Conservation (phyloP, 2,329 filamentous ascomycete genomes). For the Colletotrichum musae region DNA sequence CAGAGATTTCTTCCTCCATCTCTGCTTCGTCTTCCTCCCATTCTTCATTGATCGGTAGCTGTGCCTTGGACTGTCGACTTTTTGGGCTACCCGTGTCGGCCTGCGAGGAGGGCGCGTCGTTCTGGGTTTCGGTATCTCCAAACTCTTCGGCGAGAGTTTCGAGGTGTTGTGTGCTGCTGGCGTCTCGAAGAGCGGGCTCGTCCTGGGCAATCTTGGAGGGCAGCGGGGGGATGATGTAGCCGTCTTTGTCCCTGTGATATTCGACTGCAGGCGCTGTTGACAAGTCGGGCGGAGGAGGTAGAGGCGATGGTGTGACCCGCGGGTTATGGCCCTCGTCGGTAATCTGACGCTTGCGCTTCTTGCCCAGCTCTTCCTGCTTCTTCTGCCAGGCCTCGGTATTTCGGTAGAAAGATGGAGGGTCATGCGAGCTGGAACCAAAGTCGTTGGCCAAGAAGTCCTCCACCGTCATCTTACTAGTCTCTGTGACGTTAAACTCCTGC, state of each 20-base stretch:
- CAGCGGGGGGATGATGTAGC: constrained; percentile 41
- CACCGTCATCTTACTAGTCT: constrained; percentile 87
- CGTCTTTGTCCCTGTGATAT: constrained; percentile 42
- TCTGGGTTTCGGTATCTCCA: constrained; percentile 27
- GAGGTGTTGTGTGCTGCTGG: constrained; percentile 34
- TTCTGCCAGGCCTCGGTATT: constrained; percentile 72
- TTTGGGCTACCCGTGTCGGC: constrained; percentile 7
- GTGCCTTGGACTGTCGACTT: constrained; percentile 51
- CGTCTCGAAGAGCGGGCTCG: constrained; percentile 35
- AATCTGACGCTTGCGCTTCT: constrained; percentile 62
- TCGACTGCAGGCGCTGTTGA: constrained; percentile 45
- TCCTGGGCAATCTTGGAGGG: constrained; percentile 37
- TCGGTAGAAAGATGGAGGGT: constrained; percentile 87
- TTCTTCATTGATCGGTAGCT: constrained; percentile 72
- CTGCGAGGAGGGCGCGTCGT: constrained; percentile 12
- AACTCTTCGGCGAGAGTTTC: constrained; percentile 39
- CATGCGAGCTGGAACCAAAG: constrained; percentile 71
- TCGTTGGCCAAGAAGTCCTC: constrained; percentile 84
- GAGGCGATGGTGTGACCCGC: constrained; percentile 34
- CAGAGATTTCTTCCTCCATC: constrained; percentile 79
- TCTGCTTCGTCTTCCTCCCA: constrained; percentile 75
- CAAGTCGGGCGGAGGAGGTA: constrained; percentile 41
- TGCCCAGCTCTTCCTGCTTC: constrained; percentile 64
- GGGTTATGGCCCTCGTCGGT: constrained; percentile 50
- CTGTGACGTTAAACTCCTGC: constrained; percentile 91